A percentile compares a stretch with the other conserved stretches of the same genome.
These are phyloP conservation scores for Apiospora malaysiana DNA, from an alignment of 2,329 filamentous ascomycete genomes.

Conservation along the genomic window DNA sequence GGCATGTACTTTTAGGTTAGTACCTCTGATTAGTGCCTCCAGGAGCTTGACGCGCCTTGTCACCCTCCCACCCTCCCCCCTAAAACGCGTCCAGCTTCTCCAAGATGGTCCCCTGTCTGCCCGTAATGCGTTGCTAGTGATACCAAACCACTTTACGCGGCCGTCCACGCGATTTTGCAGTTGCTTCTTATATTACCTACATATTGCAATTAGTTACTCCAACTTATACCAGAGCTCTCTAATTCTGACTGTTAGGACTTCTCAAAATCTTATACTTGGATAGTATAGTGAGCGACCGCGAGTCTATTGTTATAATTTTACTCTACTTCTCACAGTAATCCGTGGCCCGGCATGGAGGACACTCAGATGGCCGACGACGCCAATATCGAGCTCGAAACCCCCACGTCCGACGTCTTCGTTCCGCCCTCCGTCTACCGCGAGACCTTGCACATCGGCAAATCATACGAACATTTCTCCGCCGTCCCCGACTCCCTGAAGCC, in stretches of 20 bases:
- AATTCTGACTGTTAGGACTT: background rate
- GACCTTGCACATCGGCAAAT: conserved; percentile 66
- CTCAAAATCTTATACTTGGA: background rate
- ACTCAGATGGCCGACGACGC: conserved; percentile 43
- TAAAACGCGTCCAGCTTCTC: background rate
- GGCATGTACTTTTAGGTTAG: too few species aligned
- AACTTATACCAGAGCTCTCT: background rate
- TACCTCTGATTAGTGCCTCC: background rate
- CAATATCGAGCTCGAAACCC: conserved; percentile 42
- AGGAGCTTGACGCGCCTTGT: conserved; percentile 5
- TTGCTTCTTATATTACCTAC: background rate
- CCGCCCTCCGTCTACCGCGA: conserved; percentile 70
- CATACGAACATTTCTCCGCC: conserved; percentile 75
- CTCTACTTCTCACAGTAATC: background rate
- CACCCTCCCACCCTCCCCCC: too few species aligned
- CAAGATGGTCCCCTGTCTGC: background rate
- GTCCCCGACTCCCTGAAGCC: conserved; percentile 67
- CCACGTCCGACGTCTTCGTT: conserved; percentile 55
- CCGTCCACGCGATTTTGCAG: background rate
- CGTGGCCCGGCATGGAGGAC: conserved; percentile 45
- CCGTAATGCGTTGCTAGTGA: conserved; percentile 3
- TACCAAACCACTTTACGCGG: conserved; percentile 12
- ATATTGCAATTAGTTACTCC: background rate
- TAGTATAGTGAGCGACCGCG: background rate
- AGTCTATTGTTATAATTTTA: background rate